phyloP scores from a whole-genome alignment of 2,329 filamentous ascomycete genomes.

The Annulohypoxylon truncatum region DNA sequence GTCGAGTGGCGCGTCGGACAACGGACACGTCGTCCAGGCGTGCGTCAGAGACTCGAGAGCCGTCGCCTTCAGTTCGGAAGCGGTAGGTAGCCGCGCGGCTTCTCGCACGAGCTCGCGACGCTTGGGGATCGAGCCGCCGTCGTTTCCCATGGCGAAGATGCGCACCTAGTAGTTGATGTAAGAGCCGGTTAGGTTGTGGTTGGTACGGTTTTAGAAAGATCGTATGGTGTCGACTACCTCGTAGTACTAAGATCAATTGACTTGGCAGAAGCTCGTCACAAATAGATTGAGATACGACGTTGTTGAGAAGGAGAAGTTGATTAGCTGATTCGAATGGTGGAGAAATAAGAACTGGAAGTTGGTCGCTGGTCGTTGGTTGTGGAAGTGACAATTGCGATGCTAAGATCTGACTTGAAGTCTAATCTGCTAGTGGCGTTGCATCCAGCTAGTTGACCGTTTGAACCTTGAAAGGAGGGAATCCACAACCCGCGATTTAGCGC shows the following conservation, averaged over 20 bases:
- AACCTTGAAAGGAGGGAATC: background rate
- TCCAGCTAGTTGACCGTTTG: background rate
- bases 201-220: background rate
- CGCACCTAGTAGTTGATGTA: background rate
- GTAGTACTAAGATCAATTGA: background rate
- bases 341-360: too few species aligned
- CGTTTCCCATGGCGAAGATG: conserved; percentile 84
- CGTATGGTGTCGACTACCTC: background rate
- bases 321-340: background rate
- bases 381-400: background rate
- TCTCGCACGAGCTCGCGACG: conserved; percentile 96
- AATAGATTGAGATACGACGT: too few species aligned
- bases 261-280: background rate
- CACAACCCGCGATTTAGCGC: background rate
- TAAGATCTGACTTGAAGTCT: background rate
- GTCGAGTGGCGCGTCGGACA: conserved; percentile 82
- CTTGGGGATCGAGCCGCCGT: conserved; percentile 95
- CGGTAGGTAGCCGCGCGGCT: conserved; percentile 83
- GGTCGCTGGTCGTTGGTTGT: too few species aligned
- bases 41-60: conserved; percentile 87
- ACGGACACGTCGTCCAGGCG: conserved; percentile 86
- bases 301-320: background rate
- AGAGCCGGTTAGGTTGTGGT: background rate
- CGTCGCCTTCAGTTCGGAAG: conserved; percentile 88
- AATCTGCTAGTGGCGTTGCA: background rate